Percentiles rank a stretch among this genome's conserved stretches.
phyloP scores from a whole-genome alignment of 2,329 filamentous ascomycete species.

The Tympanopsis confertula region DNA sequence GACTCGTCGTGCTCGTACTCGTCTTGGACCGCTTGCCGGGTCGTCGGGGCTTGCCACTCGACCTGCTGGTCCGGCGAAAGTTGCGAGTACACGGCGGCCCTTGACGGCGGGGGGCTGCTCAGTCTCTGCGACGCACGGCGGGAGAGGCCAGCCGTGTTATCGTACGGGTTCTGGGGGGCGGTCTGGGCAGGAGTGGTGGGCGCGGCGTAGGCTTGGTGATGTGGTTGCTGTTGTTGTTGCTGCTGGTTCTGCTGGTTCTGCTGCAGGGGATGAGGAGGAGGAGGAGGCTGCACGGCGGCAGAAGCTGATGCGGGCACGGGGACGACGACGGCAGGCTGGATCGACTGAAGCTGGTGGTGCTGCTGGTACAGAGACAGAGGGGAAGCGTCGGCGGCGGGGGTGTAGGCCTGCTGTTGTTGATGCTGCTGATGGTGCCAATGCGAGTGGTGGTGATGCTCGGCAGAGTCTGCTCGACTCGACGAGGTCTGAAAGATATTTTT shows the following conservation, averaged over 20 bases:
- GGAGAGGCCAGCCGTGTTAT: slow-evolving; percentile 33
- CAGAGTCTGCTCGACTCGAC: slow-evolving; percentile 17
- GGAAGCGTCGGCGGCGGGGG: too few species aligned
- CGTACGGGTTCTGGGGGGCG: slow-evolving; percentile 25
- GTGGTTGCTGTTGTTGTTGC: slow-evolving; percentile 11
- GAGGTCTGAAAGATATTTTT: slow-evolving; percentile 37
- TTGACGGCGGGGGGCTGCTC: slow-evolving; percentile 33
- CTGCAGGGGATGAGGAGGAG: slow-evolving; percentile 7
- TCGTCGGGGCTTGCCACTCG: slow-evolving; percentile 8
- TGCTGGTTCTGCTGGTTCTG: slow-evolving; percentile 9
- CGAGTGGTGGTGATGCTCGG: slow-evolving; percentile 14
- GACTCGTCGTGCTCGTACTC: too few species aligned
- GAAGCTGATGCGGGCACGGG: not conserved
- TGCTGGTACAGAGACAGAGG: not conserved
- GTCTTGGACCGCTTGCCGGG: too few species aligned
- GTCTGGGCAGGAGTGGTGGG: slow-evolving; percentile 10
- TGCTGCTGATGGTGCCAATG: slow-evolving; percentile 9
- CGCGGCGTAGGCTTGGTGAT: slow-evolving; percentile 3
- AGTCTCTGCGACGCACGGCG: slow-evolving; percentile 46
- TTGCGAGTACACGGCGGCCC: slow-evolving; percentile 21
- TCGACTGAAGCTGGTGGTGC: not conserved
- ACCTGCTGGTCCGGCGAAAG: slow-evolving; percentile 8
- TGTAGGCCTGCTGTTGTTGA: slow-evolving; percentile 6
- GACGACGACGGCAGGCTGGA: not conserved
- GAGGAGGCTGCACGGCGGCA: not conserved